Evolutionary conservation across 139 green algal genomes (phyloP).

Genomic region (Pedinophyceae sp.): DNA sequence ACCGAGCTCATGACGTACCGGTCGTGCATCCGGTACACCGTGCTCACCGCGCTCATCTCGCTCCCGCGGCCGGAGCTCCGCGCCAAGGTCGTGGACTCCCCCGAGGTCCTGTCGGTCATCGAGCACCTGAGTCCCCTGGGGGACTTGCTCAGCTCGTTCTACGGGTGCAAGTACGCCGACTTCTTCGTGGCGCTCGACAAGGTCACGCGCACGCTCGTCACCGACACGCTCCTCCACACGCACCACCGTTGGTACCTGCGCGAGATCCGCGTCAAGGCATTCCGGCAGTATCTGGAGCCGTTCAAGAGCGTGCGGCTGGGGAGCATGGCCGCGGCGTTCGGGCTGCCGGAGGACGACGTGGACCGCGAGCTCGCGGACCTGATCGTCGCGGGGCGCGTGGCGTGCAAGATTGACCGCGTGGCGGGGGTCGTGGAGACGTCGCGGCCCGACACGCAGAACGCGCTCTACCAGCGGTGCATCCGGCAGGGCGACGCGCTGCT

Average conservation of each 20-base stretch:
- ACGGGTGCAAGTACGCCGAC: conserved; percentile 75
- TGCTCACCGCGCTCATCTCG: conserved; percentile 52
- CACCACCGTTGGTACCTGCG: conserved; percentile 88
- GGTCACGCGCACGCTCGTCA: not conserved
- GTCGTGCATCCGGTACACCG: conserved; percentile 79
- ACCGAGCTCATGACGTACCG: conserved; percentile 85
- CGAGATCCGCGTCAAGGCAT: conserved; percentile 72
- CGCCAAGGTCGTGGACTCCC: conserved; percentile 69
- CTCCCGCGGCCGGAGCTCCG: conserved; percentile 47
- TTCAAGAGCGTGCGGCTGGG: conserved; percentile 93
- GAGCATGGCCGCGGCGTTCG: conserved; percentile 77
- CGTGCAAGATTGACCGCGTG: conserved; percentile 94
- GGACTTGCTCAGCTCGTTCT: conserved; percentile 70
- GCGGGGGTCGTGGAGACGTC: conserved; percentile 23
- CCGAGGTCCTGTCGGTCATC: conserved; percentile 89
- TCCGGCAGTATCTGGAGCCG: conserved; percentile 82
- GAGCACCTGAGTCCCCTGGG: conserved; percentile 52
- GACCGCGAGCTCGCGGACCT: conserved; percentile 71
- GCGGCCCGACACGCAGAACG: conserved; percentile 82
- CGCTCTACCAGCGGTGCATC: conserved; percentile 71
- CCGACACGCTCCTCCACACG: conserved; percentile 58
- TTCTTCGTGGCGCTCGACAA: conserved; percentile 80
- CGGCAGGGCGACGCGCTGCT: conserved; percentile 89
- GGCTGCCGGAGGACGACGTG: conserved; percentile 44
- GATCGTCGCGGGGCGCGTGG: conserved; percentile 76